phyloP scores from a whole-genome alignment of 176 grass and related monocot genomes.

The Coix lacrymajobi region DNA sequence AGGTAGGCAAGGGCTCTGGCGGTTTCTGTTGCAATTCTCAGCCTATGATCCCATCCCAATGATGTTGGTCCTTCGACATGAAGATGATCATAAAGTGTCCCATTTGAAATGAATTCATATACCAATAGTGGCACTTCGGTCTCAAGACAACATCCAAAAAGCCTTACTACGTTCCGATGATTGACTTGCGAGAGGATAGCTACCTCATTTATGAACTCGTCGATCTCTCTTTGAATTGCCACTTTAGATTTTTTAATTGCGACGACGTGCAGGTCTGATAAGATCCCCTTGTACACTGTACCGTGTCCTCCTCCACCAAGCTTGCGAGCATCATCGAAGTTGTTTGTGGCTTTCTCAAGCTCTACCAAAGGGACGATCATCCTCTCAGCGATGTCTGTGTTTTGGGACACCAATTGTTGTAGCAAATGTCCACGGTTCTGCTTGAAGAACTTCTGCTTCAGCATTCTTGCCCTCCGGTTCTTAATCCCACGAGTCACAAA shows the following conservation, averaged over 20 bases:
- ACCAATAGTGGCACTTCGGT: conserved; percentile 48
- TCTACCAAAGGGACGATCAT: conserved; percentile 42
- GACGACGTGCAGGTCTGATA: conserved; percentile 25
- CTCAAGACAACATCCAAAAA: conserved; percentile 59
- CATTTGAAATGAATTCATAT: conserved; percentile 56
- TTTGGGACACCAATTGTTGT: conserved; percentile 38
- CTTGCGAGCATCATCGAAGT: not conserved
- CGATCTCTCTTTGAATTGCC: conserved; percentile 33
- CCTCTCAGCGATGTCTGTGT: conserved; percentile 47
- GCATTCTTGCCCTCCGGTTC: not conserved
- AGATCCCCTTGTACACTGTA: conserved; percentile 49
- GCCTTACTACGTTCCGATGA: conserved; percentile 46
- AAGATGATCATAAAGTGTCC: conserved; percentile 44
- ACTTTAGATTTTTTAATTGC: conserved; percentile 61
- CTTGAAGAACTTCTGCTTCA: conserved; percentile 36
- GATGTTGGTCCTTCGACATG: not conserved
- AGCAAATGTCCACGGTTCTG: conserved; percentile 42
- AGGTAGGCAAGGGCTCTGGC: not conserved
- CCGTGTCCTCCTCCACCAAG: conserved; percentile 44
- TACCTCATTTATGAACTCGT: conserved; percentile 61
- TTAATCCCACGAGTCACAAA: conserved; percentile 24
- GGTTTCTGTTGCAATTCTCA: not conserved
- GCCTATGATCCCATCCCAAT: conserved; percentile 14
- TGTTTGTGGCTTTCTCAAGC: conserved; percentile 21
- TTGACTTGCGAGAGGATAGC: conserved; percentile 55